Base-by-base conservation (phyloP, 2,329 filamentous ascomycete genomes). In the Thermothelomyces thermophilus region DNA sequence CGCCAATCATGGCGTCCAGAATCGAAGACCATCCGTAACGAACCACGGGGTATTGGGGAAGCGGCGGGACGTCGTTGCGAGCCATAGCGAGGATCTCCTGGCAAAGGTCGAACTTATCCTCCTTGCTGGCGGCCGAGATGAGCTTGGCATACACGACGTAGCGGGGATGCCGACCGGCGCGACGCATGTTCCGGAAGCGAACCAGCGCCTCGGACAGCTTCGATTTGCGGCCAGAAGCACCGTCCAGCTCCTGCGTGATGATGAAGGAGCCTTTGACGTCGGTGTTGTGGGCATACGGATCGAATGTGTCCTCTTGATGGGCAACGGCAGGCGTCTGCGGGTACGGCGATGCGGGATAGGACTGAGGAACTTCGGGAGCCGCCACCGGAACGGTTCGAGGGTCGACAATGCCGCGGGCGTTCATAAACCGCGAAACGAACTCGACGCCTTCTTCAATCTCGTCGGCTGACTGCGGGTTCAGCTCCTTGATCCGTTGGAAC, bases 121-220 rank as follows among this genome's bases (percentile, higher is more conserved):
- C 84, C 63, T 91, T 89, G 47, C 90, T 88, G 56, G 91, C 90
- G 51, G 88, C 87, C 41, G 86, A 84, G 62, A 98, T 95, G 58
- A 98, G 76, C 76, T 96, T 97, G 43, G 90, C 90, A 62, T 97
- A 96, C 1, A 90, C 95, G 67, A 95, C 93, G 72, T 97, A 97
- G 53, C 91, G 83, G 46, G 91, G 90, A 66, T 96, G 90, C 64
- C 90, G 84, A 56, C 91, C 90, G 63, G 87, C 82, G 52, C 90
- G 88, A 56, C 93, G 90, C 74, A 96, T 95, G 70, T 95, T 95
- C 66, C 84, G 87, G 70, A 97, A 88, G 60, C 89, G 86, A 56
- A 76, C 77, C 55, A 97, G 72, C 31, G 90, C 88, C 57, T 95
- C 89, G 56, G 84, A 84, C 53, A 96, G 75, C 57, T 85, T 82